Evolutionary conservation across 148 eudicot genomes (phyloP), one percentile per base, ranked within the genome.

Genomic region (Agrostemma githago): DNA sequence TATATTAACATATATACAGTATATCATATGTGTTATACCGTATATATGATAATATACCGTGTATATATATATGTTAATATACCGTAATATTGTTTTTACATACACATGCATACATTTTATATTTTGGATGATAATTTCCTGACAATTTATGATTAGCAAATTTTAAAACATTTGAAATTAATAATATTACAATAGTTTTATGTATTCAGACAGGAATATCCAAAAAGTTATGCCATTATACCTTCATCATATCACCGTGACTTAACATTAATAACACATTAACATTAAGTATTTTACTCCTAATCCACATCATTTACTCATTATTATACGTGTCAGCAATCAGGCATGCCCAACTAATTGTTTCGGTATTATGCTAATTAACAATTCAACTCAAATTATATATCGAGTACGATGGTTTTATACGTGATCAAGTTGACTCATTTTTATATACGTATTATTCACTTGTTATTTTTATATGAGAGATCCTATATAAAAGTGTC

Each of bases 141-240:
- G 77, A 63, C 34, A 14, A 5, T 54, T 66, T 74, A 74, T 66
- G 65, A 74, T 17, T 51, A 40, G 16, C 40, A 42, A 20, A 72
- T 42, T 57, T 21, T 7, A 20, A 62, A 4, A 42, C 37, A 37
- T 17, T 17, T 37, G 51, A 38, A 65, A 2, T 39, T 37, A 4
- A 6, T 5, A 37, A 21, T 63, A 51, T 63, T 8, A 41, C 39
- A 34, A 63, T 63, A 63, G 0, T 54, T 15, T 39, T 15, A 17
- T 20, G 17, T 9, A 67, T 72, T 67, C 72, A 75, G 46, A 75
- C 34, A 75, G 10, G 78, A 74, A 75, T 75, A 75, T 75, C 72
- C 78, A 15, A 57, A 74, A 34, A 41, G 15, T 54, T 56, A 75
- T 75, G 72, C 78, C 43, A 14, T 66, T 66, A 75, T 66, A 56